Evolutionary conservation across 2,329 filamentous ascomycete species (phyloP).

Genomic region (Phialophora chinensis): DNA sequence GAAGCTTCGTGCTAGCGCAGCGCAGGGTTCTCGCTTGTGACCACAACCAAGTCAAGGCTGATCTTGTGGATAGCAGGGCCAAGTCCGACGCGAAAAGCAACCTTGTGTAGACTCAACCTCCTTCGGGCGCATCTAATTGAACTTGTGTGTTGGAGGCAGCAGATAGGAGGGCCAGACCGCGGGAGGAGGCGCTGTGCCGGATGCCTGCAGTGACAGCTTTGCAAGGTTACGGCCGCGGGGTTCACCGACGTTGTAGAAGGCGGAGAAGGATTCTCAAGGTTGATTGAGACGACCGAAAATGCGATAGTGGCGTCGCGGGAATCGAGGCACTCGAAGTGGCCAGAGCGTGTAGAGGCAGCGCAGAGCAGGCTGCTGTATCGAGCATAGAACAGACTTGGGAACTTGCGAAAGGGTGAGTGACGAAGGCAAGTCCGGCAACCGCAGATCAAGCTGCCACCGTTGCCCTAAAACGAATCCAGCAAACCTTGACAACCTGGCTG

Average conservation of each 20-base stretch:
- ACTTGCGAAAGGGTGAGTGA: slow-evolving; percentile 17
- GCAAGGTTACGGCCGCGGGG: slow-evolving; percentile 22
- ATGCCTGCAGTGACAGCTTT: slow-evolving; percentile 32
- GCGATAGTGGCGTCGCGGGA: slow-evolving; percentile 6
- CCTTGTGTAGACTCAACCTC: slow-evolving; percentile 3
- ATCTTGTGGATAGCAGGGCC: slow-evolving; percentile 15
- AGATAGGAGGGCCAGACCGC: slow-evolving; percentile 10
- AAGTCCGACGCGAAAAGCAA: slow-evolving; percentile 7
- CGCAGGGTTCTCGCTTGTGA: slow-evolving; percentile 27
- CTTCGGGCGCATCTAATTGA: slow-evolving; percentile 16
- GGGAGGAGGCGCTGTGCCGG: slow-evolving; percentile 17
- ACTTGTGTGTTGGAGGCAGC: slow-evolving; percentile 23
- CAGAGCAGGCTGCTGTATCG: slow-evolving; percentile 12
- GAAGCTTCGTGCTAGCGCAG: slow-evolving; percentile 11
- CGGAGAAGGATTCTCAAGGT: slow-evolving; percentile 15
- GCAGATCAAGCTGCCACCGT: slow-evolving; percentile 31
- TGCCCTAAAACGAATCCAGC: slow-evolving; percentile 23
- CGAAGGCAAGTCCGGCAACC: slow-evolving; percentile 19
- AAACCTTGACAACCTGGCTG: slow-evolving; percentile 7
- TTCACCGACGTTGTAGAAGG: slow-evolving; percentile 24
- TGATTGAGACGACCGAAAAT: slow-evolving; percentile 13
- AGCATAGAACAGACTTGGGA: slow-evolving; percentile 1
- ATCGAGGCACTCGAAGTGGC: slow-evolving; percentile 14
- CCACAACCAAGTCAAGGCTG: slow-evolving; percentile 25
- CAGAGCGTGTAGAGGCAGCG: slow-evolving; percentile 4